Base-by-base conservation (phyloP, 2,329 filamentous ascomycete genomes). In the Cordyceps cicadae region DNA sequence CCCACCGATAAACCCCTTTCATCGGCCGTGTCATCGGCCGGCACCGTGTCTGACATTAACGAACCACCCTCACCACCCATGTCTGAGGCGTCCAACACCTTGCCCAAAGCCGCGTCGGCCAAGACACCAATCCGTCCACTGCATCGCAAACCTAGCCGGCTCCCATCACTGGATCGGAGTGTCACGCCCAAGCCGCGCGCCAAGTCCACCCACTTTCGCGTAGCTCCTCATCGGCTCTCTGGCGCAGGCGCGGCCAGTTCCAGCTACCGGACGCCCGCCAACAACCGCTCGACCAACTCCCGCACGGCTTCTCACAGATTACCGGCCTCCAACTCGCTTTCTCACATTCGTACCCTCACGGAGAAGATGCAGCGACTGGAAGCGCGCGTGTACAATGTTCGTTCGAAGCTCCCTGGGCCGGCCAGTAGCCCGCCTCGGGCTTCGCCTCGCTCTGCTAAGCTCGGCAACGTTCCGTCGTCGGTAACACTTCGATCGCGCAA, bases 311-410 rank as follows among this genome's bases (percentile, higher is more conserved):
- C 77, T 19, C 75, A 82, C 67, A 79, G 76, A 63, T 66, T 85
- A 45, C 81, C 83, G 29, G 77, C 79, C 58, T 86, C 80, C 63
- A 85, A 79, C 64, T 97, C 94, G 2, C 84, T 99, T 54, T 89
- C 89, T 66, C 94, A 99, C 72, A 96, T 99, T 69, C 90, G 93
- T 65, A 89, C 88, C 34, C 86, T 99, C 65, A 96, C 95, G 62
- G 92, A 91, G 32, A 94, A 97, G 76, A 97, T 97, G 92, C 91
- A 97, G 74, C 90, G 91, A 66, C 86, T 99, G 63, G 94, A 97
- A 73, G 90, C 94, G 64, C 85, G 94, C 50, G 93, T 99, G 11
- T 92, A 97, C 63, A 91, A 88, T 26, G 94, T 88, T 19, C 87
- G 92, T 66, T 97, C 93, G 45, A 96, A 94, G 74, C 83, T 99